Base-by-base conservation (phyloP, 2,329 filamentous ascomycete genomes). In the Colletotrichum sp. region DNA sequence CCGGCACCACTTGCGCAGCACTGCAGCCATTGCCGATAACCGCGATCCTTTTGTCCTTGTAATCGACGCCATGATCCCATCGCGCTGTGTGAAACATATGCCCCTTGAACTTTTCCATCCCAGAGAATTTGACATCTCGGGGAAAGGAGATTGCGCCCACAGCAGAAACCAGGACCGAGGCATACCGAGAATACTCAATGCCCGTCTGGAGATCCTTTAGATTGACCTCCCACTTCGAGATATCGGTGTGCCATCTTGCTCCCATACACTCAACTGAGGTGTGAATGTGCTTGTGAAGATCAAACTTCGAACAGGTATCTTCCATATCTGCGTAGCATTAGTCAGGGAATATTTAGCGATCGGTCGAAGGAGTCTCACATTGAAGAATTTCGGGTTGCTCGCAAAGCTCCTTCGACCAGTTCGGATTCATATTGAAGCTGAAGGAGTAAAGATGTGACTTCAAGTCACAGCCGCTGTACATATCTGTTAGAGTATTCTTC, bases 361-460 rank as follows among this genome's bases (percentile, higher is more conserved):
- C 39, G 5, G 39, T 48, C 18, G 18, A 48, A 21, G 43, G 10
- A 21, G 43, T 52, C 34, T 68, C 67, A 82, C 80, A 84, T 36
- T 82, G 59, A 1, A 83, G 76, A 57, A 86, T 86, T 76, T 86
- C 85, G 2, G 77, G 63, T 68, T 84, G 83, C 7, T 83, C 80
- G 24, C 81, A 81, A 28, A 83, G 81, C 68, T 83, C 79, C 68
- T 82, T 81, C 13, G 82, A 82, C 84, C 85, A 86, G 61, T 85
- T 76, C 0, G 84, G 84, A 32, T 87, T 87, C 13, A 83, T 78
- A 21, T 83, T 84, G 78, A 86, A 87, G 48, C 83, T 85, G 80
- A 85, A 87, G 0, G 85, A 86, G 71, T 87, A 87, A 4, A 87
- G 81, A 77, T 86, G 84, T 1, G 82, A 82, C 14, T 81, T 79